These are phyloP conservation scores for Heterobasidion annosum DNA, from an alignment of 1,284 basidiomycete genomes.

Conservation along the genomic window DNA sequence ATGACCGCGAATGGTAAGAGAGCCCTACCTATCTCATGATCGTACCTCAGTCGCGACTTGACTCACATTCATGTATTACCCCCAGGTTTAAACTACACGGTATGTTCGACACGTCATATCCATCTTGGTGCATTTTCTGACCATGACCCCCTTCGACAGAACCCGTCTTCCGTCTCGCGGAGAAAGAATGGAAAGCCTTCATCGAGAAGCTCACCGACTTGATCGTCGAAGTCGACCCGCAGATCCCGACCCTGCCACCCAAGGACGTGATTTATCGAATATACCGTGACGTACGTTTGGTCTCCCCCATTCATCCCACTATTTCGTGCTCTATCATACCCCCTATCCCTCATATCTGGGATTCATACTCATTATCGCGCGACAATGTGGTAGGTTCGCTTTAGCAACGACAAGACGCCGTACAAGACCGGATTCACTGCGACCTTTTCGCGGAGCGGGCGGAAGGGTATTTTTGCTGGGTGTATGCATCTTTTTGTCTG, in stretches of 20 bases:
- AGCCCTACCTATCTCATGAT: too few species aligned
- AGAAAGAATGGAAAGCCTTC: constrained; percentile 85
- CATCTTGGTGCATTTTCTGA: background rate
- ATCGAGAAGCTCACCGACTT: constrained; percentile 60
- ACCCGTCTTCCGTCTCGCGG: constrained; percentile 73
- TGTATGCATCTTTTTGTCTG: constrained; percentile 40
- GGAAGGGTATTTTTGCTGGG: constrained; percentile 70
- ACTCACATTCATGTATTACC: background rate
- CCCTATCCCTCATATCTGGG: too few species aligned
- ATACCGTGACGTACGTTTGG: constrained; percentile 65
- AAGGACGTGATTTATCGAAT: constrained; percentile 84
- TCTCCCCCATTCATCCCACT: background rate
- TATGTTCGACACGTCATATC: constrained; percentile 18
- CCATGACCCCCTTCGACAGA: constrained; percentile 33
- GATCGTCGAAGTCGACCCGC: constrained; percentile 63
- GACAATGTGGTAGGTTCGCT: constrained; percentile 57
- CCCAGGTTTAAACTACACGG: constrained; percentile 71
- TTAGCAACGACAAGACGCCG: constrained; percentile 89
- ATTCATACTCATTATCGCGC: background rate
- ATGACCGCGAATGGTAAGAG: constrained; percentile 77
- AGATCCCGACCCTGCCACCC: constrained; percentile 78
- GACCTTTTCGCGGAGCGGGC: constrained; percentile 70
- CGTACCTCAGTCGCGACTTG: too few species aligned
- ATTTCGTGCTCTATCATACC: too few species aligned
- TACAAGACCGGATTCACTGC: constrained; percentile 80